phyloP scores from a whole-genome alignment of 2,329 filamentous ascomycete species.

The Penicillium sclerotiorum region DNA sequence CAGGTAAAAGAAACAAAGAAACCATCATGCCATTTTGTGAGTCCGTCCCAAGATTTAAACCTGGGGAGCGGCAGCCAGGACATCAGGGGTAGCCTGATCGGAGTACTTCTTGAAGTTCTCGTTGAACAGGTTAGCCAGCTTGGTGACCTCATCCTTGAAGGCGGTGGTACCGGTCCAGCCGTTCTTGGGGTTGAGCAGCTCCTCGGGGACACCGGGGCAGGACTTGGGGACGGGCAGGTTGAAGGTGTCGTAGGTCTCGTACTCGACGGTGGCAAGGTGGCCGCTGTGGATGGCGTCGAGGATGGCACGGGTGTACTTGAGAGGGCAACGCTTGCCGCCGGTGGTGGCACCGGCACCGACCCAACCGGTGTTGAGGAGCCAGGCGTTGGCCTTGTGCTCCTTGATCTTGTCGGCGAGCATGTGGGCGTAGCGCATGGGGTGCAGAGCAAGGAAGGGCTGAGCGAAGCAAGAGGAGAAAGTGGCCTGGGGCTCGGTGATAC shows the following conservation, averaged over 20 bases:
- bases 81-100: conserved; percentile 77
- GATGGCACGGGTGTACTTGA: conserved; percentile 98
- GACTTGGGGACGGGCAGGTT: conserved; percentile 93
- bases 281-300: conserved; percentile 97
- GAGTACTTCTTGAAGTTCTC: conserved; percentile 98
- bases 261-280: conserved; percentile 89
- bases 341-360: conserved; percentile 88
- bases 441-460: conserved; percentile 96
- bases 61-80: conserved; percentile 59
- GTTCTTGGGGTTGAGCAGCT: conserved; percentile 92
- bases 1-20: conserved; percentile 24
- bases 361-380: conserved; percentile 98
- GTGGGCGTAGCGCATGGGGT: conserved; percentile 98
- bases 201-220: conserved; percentile 84
- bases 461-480: conserved; percentile 99
- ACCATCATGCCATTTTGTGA: conserved; percentile 26
- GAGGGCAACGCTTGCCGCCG: conserved; percentile 92
- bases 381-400: conserved; percentile 91
- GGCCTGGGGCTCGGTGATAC: conserved; percentile 93
- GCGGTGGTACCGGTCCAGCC: conserved; percentile 83
- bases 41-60: conserved; percentile 15
- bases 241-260: conserved; percentile 94
- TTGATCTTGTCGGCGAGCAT: conserved; percentile 99
- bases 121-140: conserved; percentile 85
- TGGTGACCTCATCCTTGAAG: conserved; percentile 86